Evolutionary conservation across 805 yeast genomes (phyloP).

Genomic region (Candida endomychidarum): DNA sequence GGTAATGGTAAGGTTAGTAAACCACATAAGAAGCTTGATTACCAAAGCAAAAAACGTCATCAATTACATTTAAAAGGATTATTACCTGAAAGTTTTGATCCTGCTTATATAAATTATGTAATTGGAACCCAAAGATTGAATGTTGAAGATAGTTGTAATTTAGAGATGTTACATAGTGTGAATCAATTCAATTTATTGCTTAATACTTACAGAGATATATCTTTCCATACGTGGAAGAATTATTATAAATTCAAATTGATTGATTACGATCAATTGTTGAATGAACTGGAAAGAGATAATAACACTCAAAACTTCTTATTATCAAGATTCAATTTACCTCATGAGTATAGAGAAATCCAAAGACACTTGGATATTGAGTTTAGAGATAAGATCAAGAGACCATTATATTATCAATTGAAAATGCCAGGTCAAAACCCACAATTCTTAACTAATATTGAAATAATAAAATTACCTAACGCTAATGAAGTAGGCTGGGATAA

Average conservation of each 20-base stretch:
- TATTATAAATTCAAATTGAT: constrained; percentile 39
- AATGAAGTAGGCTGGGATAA: constrained; percentile 46
- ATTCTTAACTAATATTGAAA: constrained; percentile 35
- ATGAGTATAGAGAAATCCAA: constrained; percentile 31
- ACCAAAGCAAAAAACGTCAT: constrained; percentile 13
- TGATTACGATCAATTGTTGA: constrained; percentile 37
- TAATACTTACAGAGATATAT: constrained; percentile 39
- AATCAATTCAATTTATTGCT: constrained; percentile 39
- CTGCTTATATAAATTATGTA: constrained; percentile 29
- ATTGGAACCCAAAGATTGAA: constrained; percentile 28
- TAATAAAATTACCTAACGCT: constrained; percentile 43
- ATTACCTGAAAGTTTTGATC: constrained; percentile 32
- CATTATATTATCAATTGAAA: constrained; percentile 32
- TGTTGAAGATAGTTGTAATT: constrained; percentile 36
- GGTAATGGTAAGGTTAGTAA: constrained; percentile 7
- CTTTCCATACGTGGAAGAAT: constrained; percentile 39
- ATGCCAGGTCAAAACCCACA: constrained; percentile 36
- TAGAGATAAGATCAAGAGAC: constrained; percentile 33
- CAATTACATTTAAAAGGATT: constrained; percentile 38
- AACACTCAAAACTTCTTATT: constrained; percentile 15
- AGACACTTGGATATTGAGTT: constrained; percentile 34
- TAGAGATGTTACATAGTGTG: constrained; percentile 46
- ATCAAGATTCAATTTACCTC: constrained; percentile 34
- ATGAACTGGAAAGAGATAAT: constrained; percentile 12
- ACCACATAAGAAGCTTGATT: constrained; percentile 23